Base-by-base conservation (phyloP, 257 asterid species). In the Gentiana straminea region DNA sequence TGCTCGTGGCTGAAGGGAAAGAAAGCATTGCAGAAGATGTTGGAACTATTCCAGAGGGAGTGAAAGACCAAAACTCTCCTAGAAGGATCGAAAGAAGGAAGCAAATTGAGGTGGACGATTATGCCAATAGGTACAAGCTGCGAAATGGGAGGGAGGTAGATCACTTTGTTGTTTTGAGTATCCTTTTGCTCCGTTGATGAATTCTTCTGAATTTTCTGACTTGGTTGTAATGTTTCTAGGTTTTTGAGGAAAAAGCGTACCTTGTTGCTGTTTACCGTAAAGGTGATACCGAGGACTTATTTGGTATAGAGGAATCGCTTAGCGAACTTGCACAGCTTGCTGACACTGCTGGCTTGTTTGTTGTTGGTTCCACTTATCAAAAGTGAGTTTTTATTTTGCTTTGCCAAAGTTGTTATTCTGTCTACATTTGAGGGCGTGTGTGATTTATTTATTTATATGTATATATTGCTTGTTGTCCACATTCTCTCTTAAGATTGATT, bases 361-460 rank as follows among this genome's bases (percentile, higher is more conserved):
- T 87, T 73, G 94, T 84, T 73, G 98, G 86, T 67, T 87, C 98
- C 54, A 92, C 97, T 35, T 69, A 74, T 75, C 97, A 92, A 66
- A 92, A 81, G 98, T 87, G 67, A 69, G 93, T 65, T 24, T 24
- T 24, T 37, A 10, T 54, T 12, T 32, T 1, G 8, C 57, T 7
- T 8, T 13, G 15, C 7, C 15, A n/a, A 7, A 11, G 35, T 13
- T 60, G 51, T 60, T 55, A 59, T 59, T 36, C 49, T 66, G 12
- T 35, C 3, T 35, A n/a, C 15, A 8, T 24, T 24, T 24, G 24
- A 24, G 24, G 24, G 24, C 24, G 24, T 24, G 24, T 24, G 24
- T 24, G 24, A 24, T 24, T 24, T 24, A 24, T 2, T 41, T 10
- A 41, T 5, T 39, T 39, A 4, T 39, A 4, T 39, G 45, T 2